Evolutionary conservation across 345 rosid species (phyloP).

Genomic region (Laguncularia racemosa): DNA sequence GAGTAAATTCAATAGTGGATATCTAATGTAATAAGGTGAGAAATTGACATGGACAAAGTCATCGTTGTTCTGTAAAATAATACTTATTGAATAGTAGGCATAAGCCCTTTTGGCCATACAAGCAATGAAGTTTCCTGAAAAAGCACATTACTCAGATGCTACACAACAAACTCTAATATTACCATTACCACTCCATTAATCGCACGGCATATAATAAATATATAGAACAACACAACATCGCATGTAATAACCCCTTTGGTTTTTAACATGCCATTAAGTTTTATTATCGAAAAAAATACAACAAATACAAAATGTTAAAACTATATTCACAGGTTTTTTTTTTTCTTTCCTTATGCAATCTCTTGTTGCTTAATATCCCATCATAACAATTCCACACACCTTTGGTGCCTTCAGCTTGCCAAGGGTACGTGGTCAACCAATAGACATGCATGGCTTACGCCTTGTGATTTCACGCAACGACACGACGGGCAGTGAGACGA

Average conservation of each 20-base stretch:
- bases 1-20: too few relatives aligned
- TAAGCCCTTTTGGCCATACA: too few relatives aligned
- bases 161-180: too few relatives aligned
- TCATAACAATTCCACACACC: neutral
- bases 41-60: too few relatives aligned
- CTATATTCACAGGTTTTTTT: conserved; percentile 4
- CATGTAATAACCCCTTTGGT: conserved; percentile 24
- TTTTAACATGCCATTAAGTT: conserved; percentile 21
- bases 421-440: neutral
- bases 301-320: neutral
- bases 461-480: conserved; percentile 20
- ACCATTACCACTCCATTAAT: neutral
- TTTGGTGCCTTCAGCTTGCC: neutral
- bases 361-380: neutral
- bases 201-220: conserved; percentile 4
- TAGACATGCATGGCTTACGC: neutral
- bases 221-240: conserved; percentile 7
- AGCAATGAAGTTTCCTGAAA: too few relatives aligned
- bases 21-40: too few relatives aligned
- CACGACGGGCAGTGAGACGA: conserved; percentile 42
- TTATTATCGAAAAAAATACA: conserved; percentile 4
- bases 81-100: too few relatives aligned
- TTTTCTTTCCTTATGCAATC: too few relatives aligned
- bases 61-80: too few relatives aligned
- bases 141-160: too few relatives aligned